Evolutionary conservation across 768 basidiomycete genomes (phyloP), one percentile per base, ranked within the genome.

Genomic region (Mycena vitilis): DNA sequence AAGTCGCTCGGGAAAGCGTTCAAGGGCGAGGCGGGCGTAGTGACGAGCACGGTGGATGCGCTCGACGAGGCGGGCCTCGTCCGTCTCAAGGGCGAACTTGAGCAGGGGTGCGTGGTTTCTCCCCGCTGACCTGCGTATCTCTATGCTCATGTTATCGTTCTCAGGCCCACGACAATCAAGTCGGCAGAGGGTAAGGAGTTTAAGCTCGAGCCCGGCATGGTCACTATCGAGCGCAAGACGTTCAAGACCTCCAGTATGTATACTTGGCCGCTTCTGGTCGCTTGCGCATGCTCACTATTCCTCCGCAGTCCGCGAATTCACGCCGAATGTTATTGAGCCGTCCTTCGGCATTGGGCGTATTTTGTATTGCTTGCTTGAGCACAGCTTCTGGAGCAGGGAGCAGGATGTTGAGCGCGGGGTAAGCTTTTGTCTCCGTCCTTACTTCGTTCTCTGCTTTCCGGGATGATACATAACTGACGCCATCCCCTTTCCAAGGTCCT

Each of bases 301-400:
- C 51, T 61, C 65, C 64, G 44, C 76, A 98, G 96, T 95, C 72
- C 94, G 97, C 71, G 96, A 98, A 81, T 98, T 87, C 81, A 95
- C 90, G 63, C 98, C 97, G 44, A 99, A 98, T 80, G 98, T 99
- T 79, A 97, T 99, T 78, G 97, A 98, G 78, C 96, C 98, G 25
- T 99, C 98, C 5, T 98, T 98, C 80, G 97, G 98, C 67, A 89
- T 99, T 72, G 97, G 97, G 61, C 95, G 97, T 62, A 98, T 99
- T 74, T 84, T 98, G 53, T 98, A 98, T 79, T 90, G 89, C 36
- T 85, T 99, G 59, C 89, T 99, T 40, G 98, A 99, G 79, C 98
- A 99, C 84, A 90, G 88, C 74, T 99, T 91, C 86, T 99, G 97
- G 98, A 88, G 88, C 67, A 89, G 98, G 77, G 96, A 95, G 76